These are phyloP conservation scores for Leccinum obscurum DNA, from an alignment of 768 basidiomycete species.

Conservation along the genomic window DNA sequence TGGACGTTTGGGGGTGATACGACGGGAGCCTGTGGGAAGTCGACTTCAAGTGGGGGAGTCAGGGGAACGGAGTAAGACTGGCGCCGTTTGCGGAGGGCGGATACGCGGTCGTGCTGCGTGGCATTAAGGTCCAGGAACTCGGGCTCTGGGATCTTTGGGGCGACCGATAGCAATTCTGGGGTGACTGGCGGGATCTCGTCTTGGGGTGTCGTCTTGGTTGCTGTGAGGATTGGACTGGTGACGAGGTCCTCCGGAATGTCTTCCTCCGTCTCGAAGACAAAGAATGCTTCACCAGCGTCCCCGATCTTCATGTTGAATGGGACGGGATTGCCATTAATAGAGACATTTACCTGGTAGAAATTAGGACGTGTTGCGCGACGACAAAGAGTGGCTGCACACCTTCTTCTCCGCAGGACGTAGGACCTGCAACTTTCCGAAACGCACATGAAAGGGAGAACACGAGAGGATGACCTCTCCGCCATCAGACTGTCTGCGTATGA, in stretches of 20 bases:
- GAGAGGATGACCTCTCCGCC: conserved; percentile 68
- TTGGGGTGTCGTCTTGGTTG: conserved; percentile 41
- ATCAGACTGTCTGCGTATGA: conserved; percentile 73
- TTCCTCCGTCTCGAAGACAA: conserved; percentile 95
- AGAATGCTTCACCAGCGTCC: conserved; percentile 98
- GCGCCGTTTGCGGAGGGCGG: conserved; percentile 21
- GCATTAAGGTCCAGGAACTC: conserved; percentile 87
- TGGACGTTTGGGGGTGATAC: conserved; percentile 55
- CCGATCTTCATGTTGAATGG: conserved; percentile 99
- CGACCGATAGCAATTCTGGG: conserved; percentile 7
- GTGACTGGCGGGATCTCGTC: conserved; percentile 28
- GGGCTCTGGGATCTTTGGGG: conserved; percentile 50
- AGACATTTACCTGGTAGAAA: conserved; percentile 73
- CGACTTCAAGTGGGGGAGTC: conserved; percentile 40
- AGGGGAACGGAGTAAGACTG: conserved; percentile 31
- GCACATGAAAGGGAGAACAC: conserved; percentile 95
- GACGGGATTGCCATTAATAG: conserved; percentile 80
- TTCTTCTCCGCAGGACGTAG: conserved; percentile 92
- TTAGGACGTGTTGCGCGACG: not conserved
- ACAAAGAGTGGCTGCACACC: conserved; percentile 40
- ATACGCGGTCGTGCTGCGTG: conserved; percentile 12
- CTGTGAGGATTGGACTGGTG: conserved; percentile 85
- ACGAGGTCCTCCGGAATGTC: conserved; percentile 92
- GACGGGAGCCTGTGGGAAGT: conserved; percentile 43
- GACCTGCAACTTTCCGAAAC: conserved; percentile 97